Conservation (phyloP, 2,329 filamentous ascomycete species). For the Setomelanomma holmii region DNA sequence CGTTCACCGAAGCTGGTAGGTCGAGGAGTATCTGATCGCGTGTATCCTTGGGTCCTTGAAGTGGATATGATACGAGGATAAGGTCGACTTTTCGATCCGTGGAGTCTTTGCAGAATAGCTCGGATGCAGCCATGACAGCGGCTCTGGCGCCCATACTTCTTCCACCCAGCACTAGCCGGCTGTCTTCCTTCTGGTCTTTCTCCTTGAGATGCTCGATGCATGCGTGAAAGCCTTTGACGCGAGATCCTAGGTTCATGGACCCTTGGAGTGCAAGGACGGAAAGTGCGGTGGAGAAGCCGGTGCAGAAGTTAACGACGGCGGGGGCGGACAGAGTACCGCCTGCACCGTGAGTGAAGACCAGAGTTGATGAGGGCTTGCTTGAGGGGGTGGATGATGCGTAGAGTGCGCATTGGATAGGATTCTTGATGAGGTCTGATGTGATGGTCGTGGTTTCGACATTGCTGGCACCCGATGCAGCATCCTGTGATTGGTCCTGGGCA, state of each 20-base stretch:
- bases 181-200: background rate
- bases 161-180: constrained; percentile 43
- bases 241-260: constrained; percentile 49
- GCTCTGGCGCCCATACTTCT: constrained; percentile 55
- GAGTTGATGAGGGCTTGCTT: constrained; percentile 1
- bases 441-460: constrained; percentile 14
- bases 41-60: constrained; percentile 46
- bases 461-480: no score
- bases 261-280: constrained; percentile 50
- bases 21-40: constrained; percentile 50
- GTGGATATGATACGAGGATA: constrained; percentile 52
- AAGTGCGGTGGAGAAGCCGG: constrained; percentile 37
- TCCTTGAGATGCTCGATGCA: constrained; percentile 35
- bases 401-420: constrained; percentile 25
- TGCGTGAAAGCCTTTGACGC: constrained; percentile 48
- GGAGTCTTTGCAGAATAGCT: constrained; percentile 12
- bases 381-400: constrained; percentile 11
- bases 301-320: constrained; percentile 50
- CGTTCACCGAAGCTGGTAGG: constrained; percentile 34
- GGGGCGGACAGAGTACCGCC: constrained; percentile 51
- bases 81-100: constrained; percentile 23
- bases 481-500: no score
- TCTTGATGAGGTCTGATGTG: constrained; percentile 22
- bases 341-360: constrained; percentile 57
- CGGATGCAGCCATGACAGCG: constrained; percentile 47